These are phyloP conservation scores for Symbiotaphrina buchneri DNA, from an alignment of 495 filamentous ascomycete species.

Conservation along the genomic window DNA sequence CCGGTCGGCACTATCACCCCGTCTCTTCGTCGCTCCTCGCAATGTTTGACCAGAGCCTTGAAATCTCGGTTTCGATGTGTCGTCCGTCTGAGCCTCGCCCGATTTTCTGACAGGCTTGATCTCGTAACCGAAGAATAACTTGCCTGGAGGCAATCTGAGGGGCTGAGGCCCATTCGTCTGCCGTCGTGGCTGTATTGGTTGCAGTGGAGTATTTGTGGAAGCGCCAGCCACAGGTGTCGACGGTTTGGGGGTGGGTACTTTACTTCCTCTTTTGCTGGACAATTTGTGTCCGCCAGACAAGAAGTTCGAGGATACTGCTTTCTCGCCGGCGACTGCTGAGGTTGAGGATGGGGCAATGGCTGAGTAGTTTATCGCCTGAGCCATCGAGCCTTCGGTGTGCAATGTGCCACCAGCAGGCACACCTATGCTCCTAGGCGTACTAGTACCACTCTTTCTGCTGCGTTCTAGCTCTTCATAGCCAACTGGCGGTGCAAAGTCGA, in stretches of 20 bases:
- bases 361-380: constrained; percentile 87
- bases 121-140: constrained; percentile 91
- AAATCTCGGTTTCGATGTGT: constrained; percentile 39
- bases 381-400: constrained; percentile 79
- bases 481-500: constrained; percentile 85
- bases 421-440: constrained; percentile 43
- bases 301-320: constrained; percentile 59
- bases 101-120: constrained; percentile 68
- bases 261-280: constrained; percentile 56
- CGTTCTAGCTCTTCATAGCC: constrained; percentile 71
- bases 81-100: constrained; percentile 21
- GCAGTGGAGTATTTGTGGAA: constrained; percentile 32
- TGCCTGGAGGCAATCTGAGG: constrained; percentile 62
- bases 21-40: constrained; percentile 35
- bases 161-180: constrained; percentile 59
- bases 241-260: constrained; percentile 55
- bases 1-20: constrained; percentile 11
- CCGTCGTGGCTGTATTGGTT: constrained; percentile 5
- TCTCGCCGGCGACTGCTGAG: constrained; percentile 32
- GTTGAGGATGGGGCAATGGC: constrained; percentile 68
- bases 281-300: constrained; percentile 50
- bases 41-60: constrained; percentile 78
- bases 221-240: constrained; percentile 50
- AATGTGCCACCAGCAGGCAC: constrained; percentile 46
- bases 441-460: constrained; percentile 26